Evolutionary conservation across 192 early-diverging fungal species (phyloP), one percentile per base, ranked within the genome.

Genomic region (Gonapodya prolifera): DNA sequence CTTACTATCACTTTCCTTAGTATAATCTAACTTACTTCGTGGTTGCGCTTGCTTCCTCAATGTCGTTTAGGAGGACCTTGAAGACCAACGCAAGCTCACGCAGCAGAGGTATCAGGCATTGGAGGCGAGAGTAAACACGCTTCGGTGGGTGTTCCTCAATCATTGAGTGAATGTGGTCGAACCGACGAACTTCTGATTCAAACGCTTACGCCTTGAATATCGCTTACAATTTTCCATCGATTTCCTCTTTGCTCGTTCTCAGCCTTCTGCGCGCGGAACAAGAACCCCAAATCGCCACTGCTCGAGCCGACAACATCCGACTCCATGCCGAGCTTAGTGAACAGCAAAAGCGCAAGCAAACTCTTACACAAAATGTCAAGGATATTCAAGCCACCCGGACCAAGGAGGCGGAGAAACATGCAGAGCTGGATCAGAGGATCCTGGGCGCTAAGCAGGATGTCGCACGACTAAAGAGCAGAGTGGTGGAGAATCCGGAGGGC

Each of bases 401-500:
- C 0, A 84, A 87, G 34, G 77, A 90, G 32, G 77, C 81, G 2
- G 92, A 90, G 18, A 82, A 86, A 13, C 36, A 90, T 34, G 89
- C 86, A 71, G 28, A 80, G 0, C 77, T 80, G 18, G 80, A 76
- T 31, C 88, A 81, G 83, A 81, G 76, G 79, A 86, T 82, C 79
- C 84, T 77, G 35, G 89, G 74, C 71, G 78, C 35, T 61, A 86
- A 89, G 76, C 85, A 86, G 79, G 86, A 89, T 75, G 86, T 86
- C 75, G 75, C 70, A 0, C 81, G 86, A 30, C 82, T 94, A 1
- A 85, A 85, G 45, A 82, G 86, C 23, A 85, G 89, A 0, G 89
- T 94, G 30, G 91, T 94, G 35, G 87, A 89, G n/a, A 91, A 87
- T 78, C 92, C 92, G 0, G 92, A 91, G 80, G 89, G 90, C 81